Conservation (phyloP, 176 grass and related monocot genomes). For the Oryza glumipatula region DNA sequence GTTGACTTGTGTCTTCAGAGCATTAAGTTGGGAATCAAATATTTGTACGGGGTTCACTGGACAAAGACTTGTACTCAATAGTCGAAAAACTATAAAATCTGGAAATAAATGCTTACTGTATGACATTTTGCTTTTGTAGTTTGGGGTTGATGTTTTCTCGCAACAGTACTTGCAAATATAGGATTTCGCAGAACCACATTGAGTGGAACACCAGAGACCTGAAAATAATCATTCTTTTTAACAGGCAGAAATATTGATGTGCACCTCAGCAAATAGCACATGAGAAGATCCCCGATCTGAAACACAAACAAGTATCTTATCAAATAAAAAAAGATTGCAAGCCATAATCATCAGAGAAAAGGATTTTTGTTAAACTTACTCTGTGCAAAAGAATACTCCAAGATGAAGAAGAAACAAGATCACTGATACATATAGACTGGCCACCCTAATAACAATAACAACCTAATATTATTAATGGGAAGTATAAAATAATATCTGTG, state of each 20-base stretch:
- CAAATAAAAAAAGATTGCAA: slow-evolving; percentile 9
- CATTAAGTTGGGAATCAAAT: background rate
- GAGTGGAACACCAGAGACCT: slow-evolving; percentile 48
- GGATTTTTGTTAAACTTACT: slow-evolving; percentile 28
- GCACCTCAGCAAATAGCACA: slow-evolving; percentile 54
- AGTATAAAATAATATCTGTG: background rate
- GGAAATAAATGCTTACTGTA: slow-evolving; percentile 38
- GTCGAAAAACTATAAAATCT: slow-evolving; percentile 17
- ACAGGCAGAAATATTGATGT: slow-evolving; percentile 48
- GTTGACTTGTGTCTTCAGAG: background rate
- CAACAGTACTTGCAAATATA: background rate
- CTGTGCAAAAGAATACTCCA: slow-evolving; percentile 52
- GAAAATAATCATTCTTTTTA: slow-evolving; percentile 46
- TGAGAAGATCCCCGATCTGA: slow-evolving; percentile 59
- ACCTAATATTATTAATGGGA: slow-evolving; percentile 22
- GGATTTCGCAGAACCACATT: slow-evolving; percentile 35
- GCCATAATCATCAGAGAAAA: background rate
- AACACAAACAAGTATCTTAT: slow-evolving; percentile 25
- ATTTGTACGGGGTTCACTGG: background rate
- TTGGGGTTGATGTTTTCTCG: slow-evolving; percentile 19
- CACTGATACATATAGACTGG: background rate
- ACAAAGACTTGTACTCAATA: slow-evolving; percentile 1
- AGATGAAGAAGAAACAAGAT: slow-evolving; percentile 50
- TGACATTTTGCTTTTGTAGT: slow-evolving; percentile 20
- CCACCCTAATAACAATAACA: slow-evolving; percentile 38